Percentiles rank a stretch among this genome's conserved stretches.
Conservation (phyloP, 2,329 filamentous ascomycete genomes). For the Beauveria caledonica region DNA sequence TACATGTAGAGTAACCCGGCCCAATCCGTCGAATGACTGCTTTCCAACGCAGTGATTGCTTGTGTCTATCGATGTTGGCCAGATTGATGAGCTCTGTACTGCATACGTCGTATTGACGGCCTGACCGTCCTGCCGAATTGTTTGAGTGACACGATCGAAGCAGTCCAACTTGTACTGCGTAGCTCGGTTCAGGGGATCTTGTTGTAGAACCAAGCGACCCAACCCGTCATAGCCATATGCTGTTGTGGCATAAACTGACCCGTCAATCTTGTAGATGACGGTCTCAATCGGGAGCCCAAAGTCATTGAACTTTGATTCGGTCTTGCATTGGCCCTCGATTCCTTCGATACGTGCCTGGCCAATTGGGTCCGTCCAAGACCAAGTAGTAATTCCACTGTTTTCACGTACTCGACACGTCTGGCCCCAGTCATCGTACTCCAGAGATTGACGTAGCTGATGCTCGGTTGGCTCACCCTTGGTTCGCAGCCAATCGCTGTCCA, state of each 20-base stretch:
- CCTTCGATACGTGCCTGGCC: background rate
- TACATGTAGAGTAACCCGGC: background rate
- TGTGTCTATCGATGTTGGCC: background rate
- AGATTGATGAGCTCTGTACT: background rate
- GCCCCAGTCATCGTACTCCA: background rate
- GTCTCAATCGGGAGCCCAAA: background rate
- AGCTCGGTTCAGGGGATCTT: background rate
- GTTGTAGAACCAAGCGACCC: background rate
- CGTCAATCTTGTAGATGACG: background rate
- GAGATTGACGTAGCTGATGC: background rate
- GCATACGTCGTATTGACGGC: background rate
- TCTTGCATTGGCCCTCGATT: background rate
- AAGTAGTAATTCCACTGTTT: background rate
- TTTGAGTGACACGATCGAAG: background rate
- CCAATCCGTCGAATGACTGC: background rate
- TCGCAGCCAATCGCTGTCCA: background rate
- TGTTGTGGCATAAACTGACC: background rate
- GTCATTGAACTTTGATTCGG: background rate
- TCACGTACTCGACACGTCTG: background rate
- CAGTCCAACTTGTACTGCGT: background rate
- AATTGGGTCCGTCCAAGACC: background rate
- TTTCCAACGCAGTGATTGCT: background rate
- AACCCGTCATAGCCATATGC: background rate
- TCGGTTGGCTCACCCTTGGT: background rate
- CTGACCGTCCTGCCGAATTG: background rate